Evolutionary conservation across 495 filamentous ascomycete species (phyloP).

Genomic region (Xylaria bambusicola): DNA sequence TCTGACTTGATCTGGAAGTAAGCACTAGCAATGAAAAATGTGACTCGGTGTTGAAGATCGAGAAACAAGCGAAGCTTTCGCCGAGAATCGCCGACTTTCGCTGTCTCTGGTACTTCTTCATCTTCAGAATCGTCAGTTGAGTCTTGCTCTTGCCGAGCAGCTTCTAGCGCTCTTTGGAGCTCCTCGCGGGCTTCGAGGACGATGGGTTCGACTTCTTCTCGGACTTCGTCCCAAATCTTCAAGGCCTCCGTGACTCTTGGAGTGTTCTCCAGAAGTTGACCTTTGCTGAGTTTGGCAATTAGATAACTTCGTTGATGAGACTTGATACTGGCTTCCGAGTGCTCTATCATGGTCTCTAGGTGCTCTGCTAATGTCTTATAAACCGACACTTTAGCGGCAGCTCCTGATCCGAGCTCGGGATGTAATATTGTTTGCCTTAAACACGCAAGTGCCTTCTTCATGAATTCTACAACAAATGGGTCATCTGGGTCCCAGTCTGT

Average conservation of each 20-base stretch:
- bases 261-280: conserved; percentile 73
- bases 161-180: conserved; percentile 56
- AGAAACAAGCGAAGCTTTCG: conserved; percentile 70
- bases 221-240: conserved; percentile 63
- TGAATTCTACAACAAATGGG: conserved; percentile 57
- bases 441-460: conserved; percentile 53
- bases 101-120: conserved; percentile 17
- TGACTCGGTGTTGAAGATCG: conserved; percentile 77
- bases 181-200: conserved; percentile 67
- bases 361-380: conserved; percentile 74
- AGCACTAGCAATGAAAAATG: conserved; percentile 82
- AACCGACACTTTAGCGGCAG: conserved; percentile 57
- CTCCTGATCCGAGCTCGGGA: conserved; percentile 65
- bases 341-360: conserved; percentile 84
- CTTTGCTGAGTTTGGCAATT: conserved; percentile 60
- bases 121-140: conserved; percentile 35
- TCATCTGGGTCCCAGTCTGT: conserved; percentile 66
- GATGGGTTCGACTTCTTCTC: conserved; percentile 53
- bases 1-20: conserved; percentile 81
- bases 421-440: conserved; percentile 88
- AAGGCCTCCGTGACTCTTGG: conserved; percentile 57
- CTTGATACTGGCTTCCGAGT: conserved; percentile 63
- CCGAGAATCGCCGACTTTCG: conserved; percentile 52
- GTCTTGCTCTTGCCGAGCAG: conserved; percentile 32
- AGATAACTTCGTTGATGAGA: conserved; percentile 68